Evolutionary conservation across 2,329 filamentous ascomycete genomes (phyloP).

Genomic region (Neospermospora avenae): DNA sequence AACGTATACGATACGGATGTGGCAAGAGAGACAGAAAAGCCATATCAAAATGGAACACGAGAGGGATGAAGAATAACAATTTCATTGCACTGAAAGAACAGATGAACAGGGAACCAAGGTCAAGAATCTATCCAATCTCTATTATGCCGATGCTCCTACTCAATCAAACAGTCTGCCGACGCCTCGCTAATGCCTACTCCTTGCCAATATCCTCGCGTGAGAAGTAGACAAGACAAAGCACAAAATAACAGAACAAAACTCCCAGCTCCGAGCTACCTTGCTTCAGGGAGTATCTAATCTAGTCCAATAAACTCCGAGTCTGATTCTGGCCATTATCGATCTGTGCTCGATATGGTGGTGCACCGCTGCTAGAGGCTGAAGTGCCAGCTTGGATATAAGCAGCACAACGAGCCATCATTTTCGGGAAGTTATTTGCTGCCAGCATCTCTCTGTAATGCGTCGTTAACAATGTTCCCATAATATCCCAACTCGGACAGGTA

Average conservation of each 20-base stretch:
- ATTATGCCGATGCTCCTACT: neutral
- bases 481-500: neutral
- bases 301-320: neutral
- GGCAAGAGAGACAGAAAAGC: too few species aligned
- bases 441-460: conserved; percentile 61
- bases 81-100: neutral
- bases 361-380: neutral
- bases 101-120: too few species aligned
- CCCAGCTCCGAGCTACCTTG: too few species aligned
- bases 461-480: neutral
- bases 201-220: neutral
- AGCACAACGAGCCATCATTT: conserved; percentile 50
- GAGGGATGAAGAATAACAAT: too few species aligned
- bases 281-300: neutral
- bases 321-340: neutral
- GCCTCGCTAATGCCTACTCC: neutral
- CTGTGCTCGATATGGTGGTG: neutral
- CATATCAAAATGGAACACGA: too few species aligned
- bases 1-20: too few species aligned
- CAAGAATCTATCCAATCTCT: neutral
- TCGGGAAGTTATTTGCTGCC: conserved; percentile 71
- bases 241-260: too few species aligned
- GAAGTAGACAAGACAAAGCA: neutral
- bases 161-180: neutral
- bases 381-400: conserved; percentile 17